Percentiles rank a stretch among this genome's conserved stretches.
These are phyloP conservation scores for Cryptococcus neoformans DNA, from an alignment of 1,284 basidiomycete species.

Conservation along the genomic window DNA sequence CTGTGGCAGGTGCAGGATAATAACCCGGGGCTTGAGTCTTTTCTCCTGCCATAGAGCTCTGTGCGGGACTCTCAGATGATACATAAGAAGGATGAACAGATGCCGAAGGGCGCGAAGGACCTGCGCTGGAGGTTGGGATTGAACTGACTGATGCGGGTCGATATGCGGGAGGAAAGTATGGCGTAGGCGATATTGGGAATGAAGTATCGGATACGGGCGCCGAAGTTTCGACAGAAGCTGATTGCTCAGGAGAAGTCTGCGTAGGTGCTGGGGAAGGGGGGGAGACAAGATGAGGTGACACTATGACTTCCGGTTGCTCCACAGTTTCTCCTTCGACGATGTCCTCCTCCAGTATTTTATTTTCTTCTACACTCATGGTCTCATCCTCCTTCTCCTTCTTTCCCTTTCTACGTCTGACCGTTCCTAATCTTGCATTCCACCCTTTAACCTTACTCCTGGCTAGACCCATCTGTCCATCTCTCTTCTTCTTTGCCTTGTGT, in stretches of 20 bases:
- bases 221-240: not conserved
- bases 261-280: not conserved
- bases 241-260: not conserved
- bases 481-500: constrained; percentile 24
- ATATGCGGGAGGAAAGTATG: constrained; percentile 44
- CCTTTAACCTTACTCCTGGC: constrained; percentile 34
- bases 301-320: not conserved
- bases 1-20: constrained; percentile 48
- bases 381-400: constrained; percentile 9
- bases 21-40: constrained; percentile 43
- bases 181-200: not conserved
- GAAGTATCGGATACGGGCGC: not conserved
- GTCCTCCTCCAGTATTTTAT: constrained; percentile 13
- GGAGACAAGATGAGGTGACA: not conserved
- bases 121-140: constrained; percentile 8
- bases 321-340: not conserved
- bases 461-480: constrained; percentile 18
- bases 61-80: not conserved
- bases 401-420: constrained; percentile 12
- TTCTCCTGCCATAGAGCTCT: constrained; percentile 15
- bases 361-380: constrained; percentile 4
- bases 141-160: constrained; percentile 43
- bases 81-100: not conserved
- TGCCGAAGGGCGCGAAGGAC: not conserved
- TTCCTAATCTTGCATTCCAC: constrained; percentile 31